Base-by-base conservation (phyloP, 1,284 basidiomycete genomes). In the Neotropicomus parvogracilis region DNA sequence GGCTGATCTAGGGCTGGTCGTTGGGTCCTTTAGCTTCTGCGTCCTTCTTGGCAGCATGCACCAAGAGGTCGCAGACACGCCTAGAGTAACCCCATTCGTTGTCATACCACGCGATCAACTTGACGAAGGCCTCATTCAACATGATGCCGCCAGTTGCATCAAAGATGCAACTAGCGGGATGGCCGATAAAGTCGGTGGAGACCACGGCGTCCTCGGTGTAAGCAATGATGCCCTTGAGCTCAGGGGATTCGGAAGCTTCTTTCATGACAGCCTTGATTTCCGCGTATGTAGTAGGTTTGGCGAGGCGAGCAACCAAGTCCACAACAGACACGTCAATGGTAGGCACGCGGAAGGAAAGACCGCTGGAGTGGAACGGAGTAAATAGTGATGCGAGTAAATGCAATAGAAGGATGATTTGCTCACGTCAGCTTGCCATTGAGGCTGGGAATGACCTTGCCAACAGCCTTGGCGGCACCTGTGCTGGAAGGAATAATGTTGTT, bases 401-500 rank as follows among this genome's bases (percentile, higher is more conserved):
- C 5, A n/a, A 7, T 8, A 10, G 44, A 45, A 8, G 1, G 6
- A 31, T 10, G 19, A 50, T 29, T 28, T 27, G 51, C 62, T 54
- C 51, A 63, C 59, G 56, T 94, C 62, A 97, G 86, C 80, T 98
- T 99, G 77, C 95, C 95, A 75, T 98, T 97, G 63, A 99, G 83
- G 54, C 75, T 72, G 56, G 95, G 95, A 70, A 99, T 99, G 71
- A 99, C 95, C 82, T 99, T 97, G 68, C 95, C 95, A 69, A 98
- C 95, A 57, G 95, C 93, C 82, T 99, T 99, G 72, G 97, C 97
- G 57, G 95, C 95, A 78, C 95, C 95, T 57, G 97, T 99, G 65
- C 93, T 97, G 27, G 95, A 98, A 52, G 95, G 95, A 70, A 99
- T 99, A 76, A 99, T 98, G 86, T 99, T 99, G 78, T 90, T 90